phyloP scores from a whole-genome alignment of 495 filamentous ascomycete species.

The Podospora appendiculata region DNA sequence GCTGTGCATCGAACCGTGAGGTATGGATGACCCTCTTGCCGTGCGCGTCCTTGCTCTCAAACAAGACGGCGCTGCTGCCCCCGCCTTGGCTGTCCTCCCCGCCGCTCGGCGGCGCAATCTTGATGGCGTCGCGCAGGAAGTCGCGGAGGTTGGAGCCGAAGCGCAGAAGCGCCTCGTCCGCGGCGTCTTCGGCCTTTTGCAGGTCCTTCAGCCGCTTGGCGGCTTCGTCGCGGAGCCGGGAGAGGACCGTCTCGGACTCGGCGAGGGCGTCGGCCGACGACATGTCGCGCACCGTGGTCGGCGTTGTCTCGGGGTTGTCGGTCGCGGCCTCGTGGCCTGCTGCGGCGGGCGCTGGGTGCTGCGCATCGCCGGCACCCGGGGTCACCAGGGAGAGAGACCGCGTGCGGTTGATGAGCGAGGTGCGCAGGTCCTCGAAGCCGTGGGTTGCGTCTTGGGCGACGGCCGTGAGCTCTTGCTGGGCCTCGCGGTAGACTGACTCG shows the following conservation, averaged over 20 bases:
- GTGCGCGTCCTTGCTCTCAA: constrained; percentile 85
- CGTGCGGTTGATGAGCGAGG: constrained; percentile 62
- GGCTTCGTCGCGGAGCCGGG: constrained; percentile 76
- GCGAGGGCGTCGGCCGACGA: constrained; percentile 44
- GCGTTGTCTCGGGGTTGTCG: constrained; percentile 33
- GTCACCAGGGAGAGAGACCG: constrained; percentile 62
- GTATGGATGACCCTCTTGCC: constrained; percentile 88
- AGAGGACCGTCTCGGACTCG: constrained; percentile 69
- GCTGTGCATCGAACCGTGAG: constrained; percentile 88
- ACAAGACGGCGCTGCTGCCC: constrained; percentile 50
- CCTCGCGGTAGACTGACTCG: constrained; percentile 77
- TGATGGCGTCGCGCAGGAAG: constrained; percentile 87
- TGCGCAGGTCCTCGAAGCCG: constrained; percentile 67
- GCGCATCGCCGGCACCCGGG: constrained; percentile 9
- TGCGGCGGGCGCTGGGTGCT: constrained; percentile 1
- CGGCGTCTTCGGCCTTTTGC: constrained; percentile 91
- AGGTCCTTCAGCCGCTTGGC: constrained; percentile 82
- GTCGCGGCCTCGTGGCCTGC: constrained; percentile 12
- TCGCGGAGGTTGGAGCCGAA: constrained; percentile 88
- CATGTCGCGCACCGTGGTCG: constrained; percentile 26
- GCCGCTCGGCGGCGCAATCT: constrained; percentile 60
- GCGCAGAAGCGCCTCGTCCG: constrained; percentile 88
- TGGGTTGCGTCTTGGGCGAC: constrained; percentile 76
- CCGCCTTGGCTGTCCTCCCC: constrained; percentile 20
- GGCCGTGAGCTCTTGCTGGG: constrained; percentile 68